Evolutionary conservation across 768 basidiomycete species (phyloP).

Genomic region (Rhodotorula taiwanensis): DNA sequence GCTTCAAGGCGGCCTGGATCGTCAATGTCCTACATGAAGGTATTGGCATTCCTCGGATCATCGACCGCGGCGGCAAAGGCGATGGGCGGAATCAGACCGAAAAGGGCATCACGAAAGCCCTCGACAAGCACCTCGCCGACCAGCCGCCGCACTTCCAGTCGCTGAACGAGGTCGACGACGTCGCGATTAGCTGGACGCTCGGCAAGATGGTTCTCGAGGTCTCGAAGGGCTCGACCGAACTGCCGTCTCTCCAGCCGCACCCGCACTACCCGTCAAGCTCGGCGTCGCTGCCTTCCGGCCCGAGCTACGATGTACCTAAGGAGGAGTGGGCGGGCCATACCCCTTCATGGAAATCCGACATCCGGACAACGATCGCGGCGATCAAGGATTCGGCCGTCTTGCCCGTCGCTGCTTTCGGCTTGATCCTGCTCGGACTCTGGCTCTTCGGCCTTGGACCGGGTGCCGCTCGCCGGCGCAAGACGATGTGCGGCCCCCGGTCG

Average conservation of each 20-base stretch:
- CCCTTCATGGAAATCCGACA: slow-evolving; percentile 18
- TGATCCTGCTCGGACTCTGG: not conserved
- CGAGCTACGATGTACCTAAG: not conserved
- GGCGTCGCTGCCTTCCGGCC: not conserved
- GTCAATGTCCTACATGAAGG: slow-evolving; percentile 94
- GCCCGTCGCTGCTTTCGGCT: slow-evolving; percentile 14
- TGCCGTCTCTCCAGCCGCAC: slow-evolving; percentile 1
- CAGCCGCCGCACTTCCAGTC: slow-evolving; percentile 65
- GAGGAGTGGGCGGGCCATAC: slow-evolving; percentile 28
- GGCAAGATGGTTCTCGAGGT: slow-evolving; percentile 99
- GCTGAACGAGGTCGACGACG: slow-evolving; percentile 80
- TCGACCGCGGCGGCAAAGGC: slow-evolving; percentile 70
- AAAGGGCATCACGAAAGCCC: slow-evolving; percentile 67
- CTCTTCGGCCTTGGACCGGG: slow-evolving; percentile 17
- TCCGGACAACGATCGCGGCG: slow-evolving; percentile 22
- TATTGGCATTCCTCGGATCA: slow-evolving; percentile 81
- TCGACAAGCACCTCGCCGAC: slow-evolving; percentile 65
- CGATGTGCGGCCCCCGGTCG: slow-evolving; percentile 6
- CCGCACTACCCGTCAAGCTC: not conserved
- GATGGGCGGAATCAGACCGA: slow-evolving; percentile 48
- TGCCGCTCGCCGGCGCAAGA: slow-evolving; percentile 13
- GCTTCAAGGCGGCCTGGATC: slow-evolving; percentile 99
- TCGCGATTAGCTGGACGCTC: slow-evolving; percentile 94
- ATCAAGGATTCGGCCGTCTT: slow-evolving; percentile 25
- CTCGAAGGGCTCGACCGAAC: slow-evolving; percentile 17